Evolutionary conservation across 768 basidiomycete species (phyloP), one percentile per base, ranked within the genome.

Genomic region (Nidularia pulvinata): DNA sequence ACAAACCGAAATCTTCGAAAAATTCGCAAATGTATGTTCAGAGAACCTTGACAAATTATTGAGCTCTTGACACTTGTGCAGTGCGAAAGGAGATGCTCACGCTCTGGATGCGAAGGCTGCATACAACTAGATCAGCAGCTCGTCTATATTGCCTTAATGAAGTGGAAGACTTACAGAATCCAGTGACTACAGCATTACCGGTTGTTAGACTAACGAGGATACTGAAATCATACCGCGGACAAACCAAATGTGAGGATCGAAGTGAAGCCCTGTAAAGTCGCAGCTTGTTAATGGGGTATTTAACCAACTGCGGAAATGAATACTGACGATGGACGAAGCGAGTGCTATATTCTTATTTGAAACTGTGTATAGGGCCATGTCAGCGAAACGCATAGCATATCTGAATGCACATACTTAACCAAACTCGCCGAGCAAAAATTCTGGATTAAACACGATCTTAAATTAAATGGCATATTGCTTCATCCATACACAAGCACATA

Each of bases 21-120:
- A n/a, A n/a, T n/a, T n/a, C n/a, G n/a, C n/a, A n/a, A n/a, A n/a
- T n/a, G 64, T 62, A 43, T 57, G 57, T 42, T 58, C 46, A 14
- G 49, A 13, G 39, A 68, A 66, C 39, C 68, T 70, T 48, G 34
- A 52, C 19, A 36, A 34, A 7, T n/a, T 35, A 52, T 6, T 46
- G 46, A 30, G 36, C n/a, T n/a, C n/a, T n/a, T n/a, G n/a, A n/a
- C n/a, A n/a, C n/a, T n/a, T n/a, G n/a, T n/a, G n/a, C n/a, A n/a
- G n/a, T n/a, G n/a, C n/a, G n/a, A n/a, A n/a, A n/a, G n/a, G n/a
- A 36, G 10, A 57, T 39, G 37, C 71, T 43, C 30, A 72, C 71
- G 64, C 69, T 54, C 57, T 56, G 33, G 58, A 53, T n/a, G 65
- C 63, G 46, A 67, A 70, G 25, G 61, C 69, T 70, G 45, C 11